Evolutionary conservation across 1,284 basidiomycete species (phyloP).

Genomic region (Leccinum colubrinum): DNA sequence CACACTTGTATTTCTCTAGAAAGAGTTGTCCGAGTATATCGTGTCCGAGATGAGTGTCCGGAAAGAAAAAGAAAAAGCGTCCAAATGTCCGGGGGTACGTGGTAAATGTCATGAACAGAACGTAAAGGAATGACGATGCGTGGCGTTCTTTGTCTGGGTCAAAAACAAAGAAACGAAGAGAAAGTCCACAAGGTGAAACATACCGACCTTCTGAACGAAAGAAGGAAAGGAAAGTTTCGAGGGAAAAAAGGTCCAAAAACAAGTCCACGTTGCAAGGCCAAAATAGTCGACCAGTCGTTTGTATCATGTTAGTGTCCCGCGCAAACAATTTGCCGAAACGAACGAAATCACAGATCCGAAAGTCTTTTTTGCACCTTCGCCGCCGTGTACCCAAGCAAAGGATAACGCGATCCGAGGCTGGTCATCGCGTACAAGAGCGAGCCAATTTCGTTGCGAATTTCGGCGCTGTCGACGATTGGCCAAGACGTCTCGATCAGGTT

Average conservation of each 20-base stretch:
- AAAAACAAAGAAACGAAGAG: background rate
- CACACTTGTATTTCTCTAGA: background rate
- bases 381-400: constrained; percentile 53
- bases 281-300: background rate
- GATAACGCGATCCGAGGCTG: constrained; percentile 55
- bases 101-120: background rate
- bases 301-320: background rate
- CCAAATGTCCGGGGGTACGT: background rate
- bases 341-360: constrained; percentile 34
- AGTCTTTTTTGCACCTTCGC: constrained; percentile 43
- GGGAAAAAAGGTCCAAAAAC: no score
- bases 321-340: background rate
- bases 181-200: background rate
- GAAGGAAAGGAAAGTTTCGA: background rate
- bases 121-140: background rate
- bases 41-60: background rate
- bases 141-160: background rate
- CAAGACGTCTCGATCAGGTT: constrained; percentile 56
- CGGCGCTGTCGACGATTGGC: constrained; percentile 54
- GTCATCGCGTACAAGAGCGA: constrained; percentile 63
- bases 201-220: background rate
- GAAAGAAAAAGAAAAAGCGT: background rate
- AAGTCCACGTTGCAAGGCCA: no score
- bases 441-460: constrained; percentile 58
- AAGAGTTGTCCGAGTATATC: background rate